phyloP scores from a whole-genome alignment of 1,139 yeast species.

The Candida sanyaensis region DNA sequence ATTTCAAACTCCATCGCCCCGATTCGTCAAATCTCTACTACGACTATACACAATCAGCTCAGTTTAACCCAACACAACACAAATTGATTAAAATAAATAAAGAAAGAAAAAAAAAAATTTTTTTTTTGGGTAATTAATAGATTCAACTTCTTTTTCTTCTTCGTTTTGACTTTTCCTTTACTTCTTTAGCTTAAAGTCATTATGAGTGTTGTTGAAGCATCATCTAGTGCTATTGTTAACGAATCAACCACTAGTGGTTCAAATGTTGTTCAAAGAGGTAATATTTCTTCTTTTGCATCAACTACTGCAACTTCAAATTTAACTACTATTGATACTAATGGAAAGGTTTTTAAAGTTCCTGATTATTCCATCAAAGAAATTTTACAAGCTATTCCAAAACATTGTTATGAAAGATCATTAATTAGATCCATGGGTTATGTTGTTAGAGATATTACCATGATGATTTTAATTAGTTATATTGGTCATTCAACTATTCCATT shows the following conservation, averaged over 20 bases:
- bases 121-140: background rate
- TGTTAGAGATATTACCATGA: slow-evolving; percentile 58
- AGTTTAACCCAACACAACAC: background rate
- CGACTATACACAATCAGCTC: background rate
- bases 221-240: slow-evolving; percentile 9
- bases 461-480: slow-evolving; percentile 51
- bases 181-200: slow-evolving; percentile 3
- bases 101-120: background rate
- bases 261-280: slow-evolving; percentile 23
- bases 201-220: slow-evolving; percentile 20
- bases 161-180: no score
- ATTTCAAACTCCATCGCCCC: no score
- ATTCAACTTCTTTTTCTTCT: slow-evolving; percentile 3
- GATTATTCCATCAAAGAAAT: slow-evolving; percentile 75
- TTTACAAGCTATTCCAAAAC: slow-evolving; percentile 70
- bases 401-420: slow-evolving; percentile 70
- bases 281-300: slow-evolving; percentile 22
- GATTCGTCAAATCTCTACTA: no score
- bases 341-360: slow-evolving; percentile 70
- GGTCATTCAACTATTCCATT: slow-evolving; percentile 54
- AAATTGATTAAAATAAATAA: background rate
- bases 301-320: slow-evolving; percentile 22
- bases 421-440: slow-evolving; percentile 62
- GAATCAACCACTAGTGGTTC: slow-evolving; percentile 5
- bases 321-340: slow-evolving; percentile 60